phyloP scores from a whole-genome alignment of 768 basidiomycete species.

The Lyophyllum atratum region DNA sequence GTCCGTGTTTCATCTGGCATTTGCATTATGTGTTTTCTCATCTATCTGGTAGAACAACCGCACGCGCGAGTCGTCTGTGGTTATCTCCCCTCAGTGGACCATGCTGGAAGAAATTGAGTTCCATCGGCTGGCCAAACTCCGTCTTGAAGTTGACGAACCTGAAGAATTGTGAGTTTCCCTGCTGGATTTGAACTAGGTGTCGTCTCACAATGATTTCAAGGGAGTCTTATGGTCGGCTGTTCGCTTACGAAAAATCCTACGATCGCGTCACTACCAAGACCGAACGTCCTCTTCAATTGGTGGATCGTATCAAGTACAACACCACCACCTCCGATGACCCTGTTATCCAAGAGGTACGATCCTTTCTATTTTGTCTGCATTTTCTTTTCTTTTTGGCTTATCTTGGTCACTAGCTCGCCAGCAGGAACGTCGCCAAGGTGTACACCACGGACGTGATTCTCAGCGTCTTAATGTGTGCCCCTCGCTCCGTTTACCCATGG shows the following conservation, averaged over 20 bases:
- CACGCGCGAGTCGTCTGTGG: constrained; percentile 89
- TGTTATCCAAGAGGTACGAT: constrained; percentile 82
- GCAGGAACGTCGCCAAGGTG: constrained; percentile 79
- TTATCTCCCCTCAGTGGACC: constrained; percentile 90
- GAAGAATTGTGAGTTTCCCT: constrained; percentile 74
- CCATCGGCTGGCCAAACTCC: constrained; percentile 85
- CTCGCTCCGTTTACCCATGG: constrained; percentile 97
- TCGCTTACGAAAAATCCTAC: constrained; percentile 90
- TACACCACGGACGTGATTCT: constrained; percentile 97
- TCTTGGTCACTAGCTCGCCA: constrained; percentile 73
- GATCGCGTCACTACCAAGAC: constrained; percentile 95
- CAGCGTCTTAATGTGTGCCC: constrained; percentile 93
- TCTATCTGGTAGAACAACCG: constrained; percentile 62
- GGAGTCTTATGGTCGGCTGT: constrained; percentile 86
- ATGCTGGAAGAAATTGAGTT: constrained; percentile 98
- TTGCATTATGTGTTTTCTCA: background rate
- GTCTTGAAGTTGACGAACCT: constrained; percentile 91
- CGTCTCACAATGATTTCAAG: constrained; percentile 37
- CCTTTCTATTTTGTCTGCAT: background rate
- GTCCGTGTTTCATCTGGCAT: constrained; percentile 37
- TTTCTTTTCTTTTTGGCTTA: constrained; percentile 8
- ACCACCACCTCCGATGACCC: constrained; percentile 98
- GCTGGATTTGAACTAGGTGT: background rate
- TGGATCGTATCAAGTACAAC: constrained; percentile 96
- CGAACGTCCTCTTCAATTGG: constrained; percentile 86